These are phyloP conservation scores for Marchantia paleacea DNA, from an alignment of 225 moss, liverwort and hornwort genomes.

Conservation along the genomic window DNA sequence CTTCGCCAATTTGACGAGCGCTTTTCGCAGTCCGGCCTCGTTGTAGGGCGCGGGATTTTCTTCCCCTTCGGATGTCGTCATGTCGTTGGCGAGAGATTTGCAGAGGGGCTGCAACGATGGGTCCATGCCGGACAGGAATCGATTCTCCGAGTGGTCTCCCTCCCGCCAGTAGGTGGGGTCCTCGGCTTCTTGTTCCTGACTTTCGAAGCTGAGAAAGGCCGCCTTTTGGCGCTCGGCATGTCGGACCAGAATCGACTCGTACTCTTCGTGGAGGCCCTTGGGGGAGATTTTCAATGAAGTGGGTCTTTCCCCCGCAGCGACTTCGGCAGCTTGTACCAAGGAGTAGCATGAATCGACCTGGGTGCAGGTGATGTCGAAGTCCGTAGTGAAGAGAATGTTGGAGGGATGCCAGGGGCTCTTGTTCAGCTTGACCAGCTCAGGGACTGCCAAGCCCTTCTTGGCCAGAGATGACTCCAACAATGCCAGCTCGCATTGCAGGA, in stretches of 20 bases:
- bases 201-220: slow-evolving; percentile 22
- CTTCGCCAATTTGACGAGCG: slow-evolving; percentile 30
- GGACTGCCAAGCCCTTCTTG: slow-evolving; percentile 8
- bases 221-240: slow-evolving; percentile 23
- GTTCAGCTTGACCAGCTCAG: background rate
- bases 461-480: slow-evolving; percentile 25
- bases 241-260: slow-evolving; percentile 22
- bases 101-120: slow-evolving; percentile 29
- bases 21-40: slow-evolving; percentile 38
- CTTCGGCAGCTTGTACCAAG: slow-evolving; percentile 37
- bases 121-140: slow-evolving; percentile 35
- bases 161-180: slow-evolving; percentile 16
- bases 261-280: slow-evolving; percentile 24
- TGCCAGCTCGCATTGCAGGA: slow-evolving; percentile 30
- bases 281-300: background rate
- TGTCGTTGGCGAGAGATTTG: background rate
- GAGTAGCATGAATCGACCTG: slow-evolving; percentile 39
- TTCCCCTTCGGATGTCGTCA: background rate
- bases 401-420: slow-evolving; percentile 47
- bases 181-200: background rate
- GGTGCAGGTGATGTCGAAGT: slow-evolving; percentile 52
- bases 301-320: slow-evolving; percentile 8
- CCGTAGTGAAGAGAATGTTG: slow-evolving; percentile 53
- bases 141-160: slow-evolving; percentile 20
- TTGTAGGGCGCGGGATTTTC: slow-evolving; percentile 1